phyloP scores from a whole-genome alignment of 2,329 filamentous ascomycete species.

The Exophiala sp. region DNA sequence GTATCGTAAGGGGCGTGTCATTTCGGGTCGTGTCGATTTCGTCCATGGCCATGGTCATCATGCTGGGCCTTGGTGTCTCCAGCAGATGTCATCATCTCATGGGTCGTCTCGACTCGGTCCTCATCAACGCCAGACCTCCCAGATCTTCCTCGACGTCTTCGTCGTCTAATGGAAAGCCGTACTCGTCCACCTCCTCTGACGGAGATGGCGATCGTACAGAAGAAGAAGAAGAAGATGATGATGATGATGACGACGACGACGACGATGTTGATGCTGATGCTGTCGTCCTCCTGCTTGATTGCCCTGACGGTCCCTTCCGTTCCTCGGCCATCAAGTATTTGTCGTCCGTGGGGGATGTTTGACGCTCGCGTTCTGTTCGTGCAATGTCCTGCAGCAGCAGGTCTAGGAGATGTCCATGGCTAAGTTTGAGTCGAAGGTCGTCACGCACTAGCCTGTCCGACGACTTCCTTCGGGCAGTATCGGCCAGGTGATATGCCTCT shows the following conservation, averaged over 20 bases:
- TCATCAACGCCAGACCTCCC: conserved; percentile 22
- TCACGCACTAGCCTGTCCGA: conserved; percentile 19
- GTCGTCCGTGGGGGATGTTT: conserved; percentile 27
- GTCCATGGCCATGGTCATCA: not conserved
- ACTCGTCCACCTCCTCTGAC: conserved; percentile 21
- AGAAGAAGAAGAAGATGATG: not conserved
- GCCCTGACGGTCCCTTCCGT: conserved; percentile 9
- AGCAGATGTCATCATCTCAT: not conserved
- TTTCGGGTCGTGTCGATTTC: not conserved
- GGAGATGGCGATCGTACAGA: not conserved
- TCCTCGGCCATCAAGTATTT: conserved; percentile 19
- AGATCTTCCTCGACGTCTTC: conserved; percentile 26
- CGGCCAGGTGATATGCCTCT: conserved; percentile 27
- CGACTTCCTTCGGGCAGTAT: conserved; percentile 26
- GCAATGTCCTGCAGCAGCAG: conserved; percentile 26
- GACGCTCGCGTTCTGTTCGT: conserved; percentile 25
- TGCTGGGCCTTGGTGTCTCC: not conserved
- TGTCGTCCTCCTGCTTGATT: conserved; percentile 1
- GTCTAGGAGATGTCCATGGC: conserved; percentile 26
- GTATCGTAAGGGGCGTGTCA: not conserved
- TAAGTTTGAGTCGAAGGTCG: conserved; percentile 26
- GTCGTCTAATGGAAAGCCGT: conserved; percentile 25
- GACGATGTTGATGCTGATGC: conserved; percentile 6
- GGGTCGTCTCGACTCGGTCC: conserved; percentile 14
- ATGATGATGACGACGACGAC: not conserved